Conservation (phyloP, 768 basidiomycete species). For the Tulasnella sp. region DNA sequence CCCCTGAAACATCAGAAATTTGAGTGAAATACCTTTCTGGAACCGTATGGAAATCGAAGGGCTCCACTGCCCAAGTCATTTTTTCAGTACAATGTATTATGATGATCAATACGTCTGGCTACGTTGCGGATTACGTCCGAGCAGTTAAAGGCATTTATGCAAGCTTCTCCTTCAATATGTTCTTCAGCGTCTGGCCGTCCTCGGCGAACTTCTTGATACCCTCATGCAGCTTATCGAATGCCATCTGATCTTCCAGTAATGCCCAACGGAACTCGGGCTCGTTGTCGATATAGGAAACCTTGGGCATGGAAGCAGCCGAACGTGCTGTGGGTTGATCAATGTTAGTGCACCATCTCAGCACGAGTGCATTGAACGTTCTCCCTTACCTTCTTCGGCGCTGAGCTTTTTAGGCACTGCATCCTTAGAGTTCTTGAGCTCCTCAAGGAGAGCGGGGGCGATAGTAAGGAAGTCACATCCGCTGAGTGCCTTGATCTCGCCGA, state of each 20-base stretch:
- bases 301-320: conserved; percentile 44
- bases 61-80: too few species aligned
- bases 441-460: conserved; percentile 80
- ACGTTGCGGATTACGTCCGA: too few species aligned
- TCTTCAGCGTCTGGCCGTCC: conserved; percentile 85
- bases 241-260: conserved; percentile 88
- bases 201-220: conserved; percentile 98
- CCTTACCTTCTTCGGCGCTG: conserved; percentile 46
- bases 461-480: conserved; percentile 98
- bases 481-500: conserved; percentile 85
- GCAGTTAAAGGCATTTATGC: too few species aligned
- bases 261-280: conserved; percentile 95
- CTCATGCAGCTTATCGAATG: conserved; percentile 97
- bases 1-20: too few species aligned
- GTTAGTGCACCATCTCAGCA: too few species aligned
- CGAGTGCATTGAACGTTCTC: too few species aligned
- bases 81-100: too few species aligned
- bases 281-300: conserved; percentile 79
- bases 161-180: conserved; percentile 51
- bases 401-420: conserved; percentile 77
- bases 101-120: too few species aligned
- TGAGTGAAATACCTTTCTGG: too few species aligned
- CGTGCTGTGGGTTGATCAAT: neutral
- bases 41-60: too few species aligned
- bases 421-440: conserved; percentile 79